phyloP scores from a whole-genome alignment of 2,329 filamentous ascomycete species.

The Colletotrichum chrysophilum region DNA sequence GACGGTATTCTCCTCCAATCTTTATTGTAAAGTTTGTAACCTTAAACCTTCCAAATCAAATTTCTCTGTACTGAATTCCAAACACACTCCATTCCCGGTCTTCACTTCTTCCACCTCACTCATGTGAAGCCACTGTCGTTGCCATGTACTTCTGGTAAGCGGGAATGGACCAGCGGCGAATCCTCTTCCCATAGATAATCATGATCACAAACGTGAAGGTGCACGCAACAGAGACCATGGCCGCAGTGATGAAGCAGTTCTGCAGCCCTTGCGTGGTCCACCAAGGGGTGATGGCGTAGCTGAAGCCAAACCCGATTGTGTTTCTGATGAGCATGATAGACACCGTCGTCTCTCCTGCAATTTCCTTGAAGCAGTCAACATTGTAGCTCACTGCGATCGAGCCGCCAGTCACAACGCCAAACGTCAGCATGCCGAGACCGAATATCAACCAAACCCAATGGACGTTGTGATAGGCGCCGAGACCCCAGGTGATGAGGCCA shows the following conservation, averaged over 20 bases:
- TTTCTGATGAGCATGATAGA: neutral
- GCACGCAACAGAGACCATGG: neutral
- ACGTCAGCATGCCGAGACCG: neutral
- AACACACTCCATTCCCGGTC: too few relatives aligned
- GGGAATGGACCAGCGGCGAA: neutral
- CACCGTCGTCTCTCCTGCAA: fast-evolving
- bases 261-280: neutral
- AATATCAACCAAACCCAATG: neutral
- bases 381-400: neutral
- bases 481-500: neutral
- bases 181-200: neutral
- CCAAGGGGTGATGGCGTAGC: neutral
- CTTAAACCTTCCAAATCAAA: neutral
- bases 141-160: neutral
- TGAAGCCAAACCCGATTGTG: neutral
- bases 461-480: neutral
- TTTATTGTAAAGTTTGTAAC: fast-evolving
- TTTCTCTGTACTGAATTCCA: fast-evolving
- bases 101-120: neutral
- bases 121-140: neutral
- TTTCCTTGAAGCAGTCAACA: neutral
- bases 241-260: neutral
- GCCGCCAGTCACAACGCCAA: neutral
- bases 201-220: neutral
- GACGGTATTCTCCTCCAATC: neutral